Base-by-base conservation (phyloP, 306 rosid genomes). In the Aeschynomene evenia region DNA sequence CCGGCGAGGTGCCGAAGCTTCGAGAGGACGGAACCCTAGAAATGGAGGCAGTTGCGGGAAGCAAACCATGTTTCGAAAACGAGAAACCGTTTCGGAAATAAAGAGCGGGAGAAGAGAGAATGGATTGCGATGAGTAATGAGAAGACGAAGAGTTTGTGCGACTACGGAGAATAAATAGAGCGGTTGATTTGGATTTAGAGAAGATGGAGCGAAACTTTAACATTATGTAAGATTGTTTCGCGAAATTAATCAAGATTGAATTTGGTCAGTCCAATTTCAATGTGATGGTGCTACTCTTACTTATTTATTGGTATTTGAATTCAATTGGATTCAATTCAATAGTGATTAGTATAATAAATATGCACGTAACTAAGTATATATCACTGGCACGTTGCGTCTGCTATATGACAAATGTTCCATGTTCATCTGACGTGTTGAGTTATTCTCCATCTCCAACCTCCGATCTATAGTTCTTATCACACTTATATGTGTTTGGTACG, bases 1-100 rank as follows among this genome's bases (percentile, higher is more conserved):
- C 58, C 56, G 78, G 63, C 24, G 79, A 84, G 52, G 82, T 78
- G 48, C 86, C 57, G 56, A 88, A 90, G 34, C 79, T 74, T 60
- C 82, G 71, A 33, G 66, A 52, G 4, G 28, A 31, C 33, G 64
- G 74, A 78, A 71, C 64, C 74, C 81, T 77, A 77, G 68, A 60
- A 45, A 9, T 15, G 42, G 14, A 48, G 22, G 56, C 63, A 37
- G 8, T 34, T n/a, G 78, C 56, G 56, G 26, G 56, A 12, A 19
- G 24, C n/a, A 61, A 68, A 45, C 68, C 74, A 21, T 20, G 66
- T 21, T 66, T 75, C 18, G 10, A 75, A 72, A 26, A 42, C 4
- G 54, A 33, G 29, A 18, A 45, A 33, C 53, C 63, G n/a, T n/a
- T 2, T 8, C 6, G 54, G 66, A 55, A 70, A 18, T 42, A 11